A percentile compares a stretch with the other conserved stretches of the same genome.
These are phyloP conservation scores for Colletotrichum euphorbiae DNA, from an alignment of 2,329 filamentous ascomycete species.

Conservation along the genomic window DNA sequence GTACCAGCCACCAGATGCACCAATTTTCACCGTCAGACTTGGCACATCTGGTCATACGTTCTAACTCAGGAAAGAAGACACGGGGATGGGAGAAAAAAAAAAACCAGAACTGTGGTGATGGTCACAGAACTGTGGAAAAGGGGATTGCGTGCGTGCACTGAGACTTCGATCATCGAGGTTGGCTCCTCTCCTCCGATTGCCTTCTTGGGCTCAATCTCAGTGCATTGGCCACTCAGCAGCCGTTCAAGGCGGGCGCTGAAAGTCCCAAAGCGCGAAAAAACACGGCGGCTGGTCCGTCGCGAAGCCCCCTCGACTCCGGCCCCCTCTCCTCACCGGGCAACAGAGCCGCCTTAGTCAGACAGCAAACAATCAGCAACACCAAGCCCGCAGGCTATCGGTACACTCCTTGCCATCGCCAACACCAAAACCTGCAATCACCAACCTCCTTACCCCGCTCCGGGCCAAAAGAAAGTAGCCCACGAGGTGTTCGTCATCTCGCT, in stretches of 20 bases:
- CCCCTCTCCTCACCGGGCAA: slow-evolving; percentile 32
- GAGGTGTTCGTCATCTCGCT: slow-evolving; percentile 37
- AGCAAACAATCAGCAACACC: slow-evolving; percentile 26
- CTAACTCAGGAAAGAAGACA: neutral
- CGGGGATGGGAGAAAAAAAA: neutral
- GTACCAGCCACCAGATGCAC: slow-evolving; percentile 11
- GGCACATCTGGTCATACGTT: neutral
- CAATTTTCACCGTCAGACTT: neutral
- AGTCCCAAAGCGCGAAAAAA: slow-evolving; percentile 32
- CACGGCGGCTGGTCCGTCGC: slow-evolving; percentile 17
- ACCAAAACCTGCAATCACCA: slow-evolving; percentile 37
- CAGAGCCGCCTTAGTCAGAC: slow-evolving; percentile 32
- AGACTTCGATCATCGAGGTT: slow-evolving; percentile 2
- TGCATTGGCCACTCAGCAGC: slow-evolving; percentile 16
- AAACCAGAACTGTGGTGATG: neutral
- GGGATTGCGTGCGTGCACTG: neutral
- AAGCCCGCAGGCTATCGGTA: slow-evolving; percentile 22
- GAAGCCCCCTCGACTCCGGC: neutral
- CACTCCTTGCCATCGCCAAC: slow-evolving; percentile 23
- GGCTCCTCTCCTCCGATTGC: slow-evolving; percentile 4
- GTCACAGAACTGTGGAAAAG: too few species aligned
- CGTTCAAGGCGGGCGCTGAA: slow-evolving; percentile 3
- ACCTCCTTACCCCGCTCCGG: slow-evolving; percentile 34
- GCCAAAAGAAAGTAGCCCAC: slow-evolving; percentile 38
- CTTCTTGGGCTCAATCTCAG: slow-evolving; percentile 7